These are phyloP conservation scores for Cokeromyces recurvatus DNA, from an alignment of 371 early-diverging fungal genomes.

Conservation along the genomic window DNA sequence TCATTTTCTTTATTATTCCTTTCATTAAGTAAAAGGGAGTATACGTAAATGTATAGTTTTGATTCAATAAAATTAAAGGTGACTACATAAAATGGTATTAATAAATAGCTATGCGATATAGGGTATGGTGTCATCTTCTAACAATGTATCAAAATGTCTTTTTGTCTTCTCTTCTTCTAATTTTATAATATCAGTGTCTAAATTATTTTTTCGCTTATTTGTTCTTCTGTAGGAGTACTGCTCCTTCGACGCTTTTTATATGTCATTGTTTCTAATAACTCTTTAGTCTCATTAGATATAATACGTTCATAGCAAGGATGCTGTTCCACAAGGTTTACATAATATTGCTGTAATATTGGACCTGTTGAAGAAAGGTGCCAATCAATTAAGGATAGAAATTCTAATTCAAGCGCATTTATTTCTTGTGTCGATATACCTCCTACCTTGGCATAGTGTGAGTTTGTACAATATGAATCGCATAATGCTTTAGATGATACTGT, in stretches of 20 bases:
- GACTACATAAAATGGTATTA: too few species aligned
- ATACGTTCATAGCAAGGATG: slow-evolving; percentile 48
- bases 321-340: slow-evolving; percentile 73
- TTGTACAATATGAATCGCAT: slow-evolving; percentile 84
- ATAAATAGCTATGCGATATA: slow-evolving; percentile 50
- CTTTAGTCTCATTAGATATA: background rate
- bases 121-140: slow-evolving; percentile 36
- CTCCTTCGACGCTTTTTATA: slow-evolving; percentile 22
- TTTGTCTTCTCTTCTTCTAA: slow-evolving; percentile 30
- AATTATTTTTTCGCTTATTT: slow-evolving; percentile 6
- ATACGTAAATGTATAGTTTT: too few species aligned
- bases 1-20: too few species aligned
- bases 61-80: too few species aligned
- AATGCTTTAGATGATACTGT: slow-evolving; percentile 87
- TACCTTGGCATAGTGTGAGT: slow-evolving; percentile 87
- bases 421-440: slow-evolving; percentile 93
- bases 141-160: slow-evolving; percentile 39
- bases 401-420: slow-evolving; percentile 92
- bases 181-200: slow-evolving; percentile 5
- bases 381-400: slow-evolving; percentile 80
- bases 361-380: slow-evolving; percentile 84
- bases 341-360: slow-evolving; percentile 80
- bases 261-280: too few species aligned
- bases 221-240: slow-evolving; percentile 5
- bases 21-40: too few species aligned